phyloP scores from a whole-genome alignment of 148 eudicot genomes.

The Silene conica region DNA sequence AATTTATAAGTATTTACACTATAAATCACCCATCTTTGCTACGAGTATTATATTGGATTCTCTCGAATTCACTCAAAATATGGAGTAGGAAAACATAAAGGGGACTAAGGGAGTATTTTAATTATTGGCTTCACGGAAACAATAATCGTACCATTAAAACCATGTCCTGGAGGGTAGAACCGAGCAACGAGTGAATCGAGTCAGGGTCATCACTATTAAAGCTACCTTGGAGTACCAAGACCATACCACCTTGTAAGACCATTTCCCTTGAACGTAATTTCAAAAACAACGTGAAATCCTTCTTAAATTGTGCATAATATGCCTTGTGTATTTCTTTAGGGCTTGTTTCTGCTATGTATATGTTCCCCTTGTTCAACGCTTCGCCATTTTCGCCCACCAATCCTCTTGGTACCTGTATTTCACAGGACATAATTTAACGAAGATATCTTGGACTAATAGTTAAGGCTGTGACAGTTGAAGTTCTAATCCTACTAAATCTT shows the following conservation, averaged over 20 bases:
- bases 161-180: slow-evolving; percentile 29
- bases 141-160: slow-evolving; percentile 25
- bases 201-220: slow-evolving; percentile 17
- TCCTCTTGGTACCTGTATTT: slow-evolving; percentile 40
- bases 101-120: no score
- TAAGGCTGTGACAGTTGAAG: no score
- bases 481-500: no score
- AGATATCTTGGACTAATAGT: no score
- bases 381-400: slow-evolving; percentile 23
- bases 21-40: no score
- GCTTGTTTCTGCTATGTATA: slow-evolving; percentile 35
- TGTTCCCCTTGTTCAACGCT: slow-evolving; percentile 32
- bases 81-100: no score
- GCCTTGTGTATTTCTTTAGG: slow-evolving; percentile 35
- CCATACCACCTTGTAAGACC: slow-evolving; percentile 40
- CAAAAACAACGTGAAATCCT: slow-evolving; percentile 42
- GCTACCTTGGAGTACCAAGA: slow-evolving; percentile 39
- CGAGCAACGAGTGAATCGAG: slow-evolving; percentile 23
- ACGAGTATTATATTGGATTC: no score
- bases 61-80: no score
- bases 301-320: slow-evolving; percentile 40
- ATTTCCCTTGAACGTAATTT: slow-evolving; percentile 42
- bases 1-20: no score
- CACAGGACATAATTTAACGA: no score
- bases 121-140: no score